These are phyloP conservation scores for Colletotrichum camelliae DNA, from an alignment of 2,329 filamentous ascomycete species.

Conservation along the genomic window DNA sequence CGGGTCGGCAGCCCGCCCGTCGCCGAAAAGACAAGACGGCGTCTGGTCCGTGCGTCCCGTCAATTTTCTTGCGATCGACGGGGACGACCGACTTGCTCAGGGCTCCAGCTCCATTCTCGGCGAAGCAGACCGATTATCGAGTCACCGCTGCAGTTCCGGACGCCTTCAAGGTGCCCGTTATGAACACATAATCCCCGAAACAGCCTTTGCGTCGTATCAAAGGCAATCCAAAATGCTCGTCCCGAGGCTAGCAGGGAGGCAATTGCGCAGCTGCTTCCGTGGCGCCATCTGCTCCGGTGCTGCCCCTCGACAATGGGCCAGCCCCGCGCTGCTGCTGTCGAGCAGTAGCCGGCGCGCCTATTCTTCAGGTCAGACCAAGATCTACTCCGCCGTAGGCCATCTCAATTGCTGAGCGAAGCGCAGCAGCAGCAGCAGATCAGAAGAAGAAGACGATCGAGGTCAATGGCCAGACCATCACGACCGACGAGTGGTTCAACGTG, in stretches of 20 bases:
- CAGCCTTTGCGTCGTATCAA: neutral
- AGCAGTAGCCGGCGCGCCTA: constrained; percentile 17
- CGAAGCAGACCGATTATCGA: neutral
- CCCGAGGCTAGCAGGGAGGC: constrained; percentile 15
- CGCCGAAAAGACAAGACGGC: neutral
- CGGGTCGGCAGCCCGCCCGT: constrained; percentile 11
- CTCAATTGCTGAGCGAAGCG: neutral
- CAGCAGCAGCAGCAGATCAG: constrained; percentile 16
- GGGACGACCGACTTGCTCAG: neutral
- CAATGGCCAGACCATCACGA: constrained; percentile 67
- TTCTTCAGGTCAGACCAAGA: constrained; percentile 26
- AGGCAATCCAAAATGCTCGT: constrained; percentile 5
- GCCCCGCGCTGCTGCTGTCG: neutral
- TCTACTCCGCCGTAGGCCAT: neutral
- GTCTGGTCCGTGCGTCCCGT: neutral
- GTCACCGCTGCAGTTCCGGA: neutral
- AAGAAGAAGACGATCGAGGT: constrained; percentile 54
- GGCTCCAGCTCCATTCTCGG: neutral
- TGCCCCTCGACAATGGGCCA: neutral
- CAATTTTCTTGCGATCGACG: neutral
- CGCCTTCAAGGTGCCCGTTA: neutral
- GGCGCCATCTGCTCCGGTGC: neutral
- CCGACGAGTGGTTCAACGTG: constrained; percentile 86
- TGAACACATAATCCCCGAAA: neutral
- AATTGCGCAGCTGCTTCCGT: constrained; percentile 16